Conservation (phyloP, 352 stramenopile species). For the Globisporangium sylvaticum region DNA sequence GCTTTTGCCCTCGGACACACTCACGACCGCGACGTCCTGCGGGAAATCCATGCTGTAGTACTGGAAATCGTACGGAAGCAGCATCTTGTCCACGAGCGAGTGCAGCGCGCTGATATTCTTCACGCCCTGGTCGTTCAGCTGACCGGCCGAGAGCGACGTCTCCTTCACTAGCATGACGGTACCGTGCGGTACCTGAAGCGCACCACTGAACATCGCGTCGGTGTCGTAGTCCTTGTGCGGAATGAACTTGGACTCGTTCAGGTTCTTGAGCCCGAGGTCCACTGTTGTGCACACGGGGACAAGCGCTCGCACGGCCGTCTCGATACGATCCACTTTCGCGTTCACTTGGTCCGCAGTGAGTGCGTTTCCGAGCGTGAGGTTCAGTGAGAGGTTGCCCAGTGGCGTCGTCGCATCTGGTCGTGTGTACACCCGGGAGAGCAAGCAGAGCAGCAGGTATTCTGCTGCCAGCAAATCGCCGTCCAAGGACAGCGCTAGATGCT, state of each 20-base stretch:
- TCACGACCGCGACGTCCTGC: slow-evolving; percentile 65
- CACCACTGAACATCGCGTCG: slow-evolving; percentile 44
- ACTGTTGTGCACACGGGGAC: slow-evolving; percentile 53
- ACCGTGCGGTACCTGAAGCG: slow-evolving; percentile 64
- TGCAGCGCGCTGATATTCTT: slow-evolving; percentile 73
- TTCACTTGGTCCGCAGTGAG: slow-evolving; percentile 1
- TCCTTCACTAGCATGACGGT: slow-evolving; percentile 70
- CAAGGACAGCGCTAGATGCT: slow-evolving; percentile 37
- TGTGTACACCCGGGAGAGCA: slow-evolving; percentile 73
- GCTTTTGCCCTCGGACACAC: slow-evolving; percentile 67
- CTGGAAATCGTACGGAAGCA: slow-evolving; percentile 81
- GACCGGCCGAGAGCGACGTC: slow-evolving; percentile 50
- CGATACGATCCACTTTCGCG: slow-evolving; percentile 22
- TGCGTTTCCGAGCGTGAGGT: slow-evolving; percentile 34
- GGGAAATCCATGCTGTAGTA: slow-evolving; percentile 85
- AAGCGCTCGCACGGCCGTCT: slow-evolving; percentile 30
- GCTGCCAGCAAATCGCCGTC: slow-evolving; percentile 47
- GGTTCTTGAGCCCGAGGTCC: slow-evolving; percentile 53
- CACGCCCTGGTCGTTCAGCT: slow-evolving; percentile 67
- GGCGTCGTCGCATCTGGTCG: slow-evolving; percentile 56
- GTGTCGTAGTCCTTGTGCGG: slow-evolving; percentile 78
- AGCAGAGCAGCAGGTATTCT: slow-evolving; percentile 66
- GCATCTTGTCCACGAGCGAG: slow-evolving; percentile 69
- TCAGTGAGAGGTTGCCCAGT: slow-evolving; percentile 71
- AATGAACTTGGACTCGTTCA: slow-evolving; percentile 61